Evolutionary conservation across 805 yeast genomes (phyloP), one percentile per base, ranked within the genome.

Genomic region (Wickerhamiella sorbophila): DNA sequence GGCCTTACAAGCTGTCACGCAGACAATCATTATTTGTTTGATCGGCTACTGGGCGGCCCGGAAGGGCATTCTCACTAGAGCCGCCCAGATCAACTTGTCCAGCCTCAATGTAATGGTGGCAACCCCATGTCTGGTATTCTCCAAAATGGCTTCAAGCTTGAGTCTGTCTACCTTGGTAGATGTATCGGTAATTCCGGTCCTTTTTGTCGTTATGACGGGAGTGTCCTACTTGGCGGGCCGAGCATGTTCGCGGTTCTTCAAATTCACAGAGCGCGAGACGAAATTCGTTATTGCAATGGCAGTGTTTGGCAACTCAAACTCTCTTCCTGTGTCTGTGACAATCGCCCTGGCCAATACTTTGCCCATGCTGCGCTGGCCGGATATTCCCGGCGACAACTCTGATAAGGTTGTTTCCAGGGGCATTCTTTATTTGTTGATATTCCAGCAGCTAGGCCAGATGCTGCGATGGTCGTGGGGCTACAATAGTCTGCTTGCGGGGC

Each of bases 231-330:
- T 63, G 8, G 75, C 85, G 29, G 81, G 95, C 5, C 62, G 64
- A 24, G 22, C 73, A 18, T 70, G 77, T 33, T 66, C 84, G 3
- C 57, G 60, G 12, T 48, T 75, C 34, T 58, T 86, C 47, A 54
- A 61, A 5, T 64, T 91, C 52, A 81, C 81, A 52, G 72, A 65
- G 38, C 74, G 82, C 12, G 96, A 91, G 61, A 57, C 83, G 3
- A 87, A 88, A 62, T 88, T 84, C 54, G 95, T 91, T 39, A 80
- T 93, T 18, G 97, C 95, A 2, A 91, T 91, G 93, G 85, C 91
- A 2, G 95, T 87, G 4, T 88, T 88, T 62, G 97, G 96, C 41
- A 91, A 88, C 62, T 84, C 95, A 35, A 88, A 88, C 65, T 82
- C 94, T 9, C 70, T 88, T 43, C 97, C 98, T 0, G 97, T 88